Conservation (phyloP, 202 grass and related monocot species). For the Saccharum hybrid region DNA sequence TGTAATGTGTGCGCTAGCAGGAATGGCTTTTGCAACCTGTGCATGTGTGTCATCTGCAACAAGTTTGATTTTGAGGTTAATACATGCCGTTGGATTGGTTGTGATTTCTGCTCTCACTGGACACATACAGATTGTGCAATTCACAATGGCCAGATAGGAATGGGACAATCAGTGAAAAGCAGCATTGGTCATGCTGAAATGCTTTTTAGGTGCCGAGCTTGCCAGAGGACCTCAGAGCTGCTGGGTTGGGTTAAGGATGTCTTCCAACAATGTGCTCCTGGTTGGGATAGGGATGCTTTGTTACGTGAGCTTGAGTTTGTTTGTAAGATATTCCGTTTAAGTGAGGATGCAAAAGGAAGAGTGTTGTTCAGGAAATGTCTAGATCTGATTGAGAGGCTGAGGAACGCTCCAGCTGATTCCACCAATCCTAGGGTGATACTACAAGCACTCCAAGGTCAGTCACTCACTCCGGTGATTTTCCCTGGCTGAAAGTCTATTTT, state of each 20-base stretch:
- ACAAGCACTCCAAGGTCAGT: constrained; percentile 81
- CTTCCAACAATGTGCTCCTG: constrained; percentile 91
- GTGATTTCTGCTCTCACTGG: constrained; percentile 96
- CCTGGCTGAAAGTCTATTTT: background rate
- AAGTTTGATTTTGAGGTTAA: constrained; percentile 99
- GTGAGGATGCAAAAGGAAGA: constrained; percentile 81
- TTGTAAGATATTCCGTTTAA: constrained; percentile 88
- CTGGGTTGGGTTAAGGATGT: constrained; percentile 98
- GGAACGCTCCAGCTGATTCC: constrained; percentile 58
- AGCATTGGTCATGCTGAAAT: constrained; percentile 70
- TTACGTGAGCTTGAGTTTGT: constrained; percentile 87
- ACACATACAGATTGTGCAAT: constrained; percentile 96
- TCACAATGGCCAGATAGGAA: constrained; percentile 70
- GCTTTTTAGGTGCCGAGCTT: constrained; percentile 92
- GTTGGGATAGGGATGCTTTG: constrained; percentile 84
- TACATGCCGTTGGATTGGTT: constrained; percentile 97
- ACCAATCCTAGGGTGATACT: constrained; percentile 75
- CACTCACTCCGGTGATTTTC: background rate
- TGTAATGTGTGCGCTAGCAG: constrained; percentile 77
- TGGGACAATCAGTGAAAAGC: constrained; percentile 74
- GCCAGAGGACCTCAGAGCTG: constrained; percentile 84
- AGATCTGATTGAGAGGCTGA: constrained; percentile 82
- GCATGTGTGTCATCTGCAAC: constrained; percentile 98
- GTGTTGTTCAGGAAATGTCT: constrained; percentile 74
- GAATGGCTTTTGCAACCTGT: constrained; percentile 96